These are phyloP conservation scores for Fusarium subglutinans DNA, from an alignment of 2,329 filamentous ascomycete genomes.

Conservation along the genomic window DNA sequence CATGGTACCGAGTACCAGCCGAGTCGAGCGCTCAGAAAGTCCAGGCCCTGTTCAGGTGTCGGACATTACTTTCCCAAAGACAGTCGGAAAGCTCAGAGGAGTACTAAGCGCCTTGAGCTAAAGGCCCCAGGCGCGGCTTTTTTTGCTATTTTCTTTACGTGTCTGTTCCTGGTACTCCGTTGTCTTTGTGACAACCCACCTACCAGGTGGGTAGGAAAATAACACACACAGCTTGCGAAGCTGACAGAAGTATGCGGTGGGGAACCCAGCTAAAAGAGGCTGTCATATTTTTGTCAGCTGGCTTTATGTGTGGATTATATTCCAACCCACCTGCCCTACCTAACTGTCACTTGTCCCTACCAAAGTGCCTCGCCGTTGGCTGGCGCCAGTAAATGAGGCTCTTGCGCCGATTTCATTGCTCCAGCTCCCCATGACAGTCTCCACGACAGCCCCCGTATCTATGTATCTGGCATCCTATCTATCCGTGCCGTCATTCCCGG, in stretches of 20 bases:
- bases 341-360: slow-evolving; percentile 37
- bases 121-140: slow-evolving; percentile 36
- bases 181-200: slow-evolving; percentile 37
- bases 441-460: slow-evolving; percentile 9
- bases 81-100: not conserved
- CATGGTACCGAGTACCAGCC: slow-evolving; percentile 20
- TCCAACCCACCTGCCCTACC: not conserved
- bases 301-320: no score
- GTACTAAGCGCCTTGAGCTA: slow-evolving; percentile 27
- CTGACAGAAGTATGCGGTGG: no score
- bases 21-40: slow-evolving; percentile 25
- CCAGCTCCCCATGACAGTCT: slow-evolving; percentile 18
- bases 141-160: slow-evolving; percentile 42
- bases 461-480: slow-evolving; percentile 30
- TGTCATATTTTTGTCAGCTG: no score
- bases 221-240: no score
- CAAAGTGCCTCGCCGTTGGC: slow-evolving; percentile 26
- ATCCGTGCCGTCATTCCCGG: slow-evolving; percentile 44
- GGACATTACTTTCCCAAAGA: slow-evolving; percentile 39
- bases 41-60: slow-evolving; percentile 39
- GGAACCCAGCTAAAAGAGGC: no score
- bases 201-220: not conserved
- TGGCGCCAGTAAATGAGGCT: slow-evolving; percentile 38
- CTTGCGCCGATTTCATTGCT: slow-evolving; percentile 9
- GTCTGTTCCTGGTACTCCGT: slow-evolving; percentile 7